These are phyloP conservation scores for Candolleomyces eurysporus DNA, from an alignment of 768 basidiomycete genomes.

Conservation along the genomic window DNA sequence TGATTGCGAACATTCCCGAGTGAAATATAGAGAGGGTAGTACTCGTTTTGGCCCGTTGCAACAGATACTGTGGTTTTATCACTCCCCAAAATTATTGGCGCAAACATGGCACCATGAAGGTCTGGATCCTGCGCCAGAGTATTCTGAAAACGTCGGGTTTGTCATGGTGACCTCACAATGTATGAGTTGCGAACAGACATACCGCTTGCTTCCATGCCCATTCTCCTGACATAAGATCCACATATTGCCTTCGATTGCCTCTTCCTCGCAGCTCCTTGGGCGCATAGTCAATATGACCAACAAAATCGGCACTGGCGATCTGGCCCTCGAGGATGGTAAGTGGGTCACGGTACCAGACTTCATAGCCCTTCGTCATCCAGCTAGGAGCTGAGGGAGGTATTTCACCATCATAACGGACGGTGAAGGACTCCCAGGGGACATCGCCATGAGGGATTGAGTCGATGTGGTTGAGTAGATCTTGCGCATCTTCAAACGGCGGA, in stretches of 20 bases:
- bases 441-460: conserved; percentile 32
- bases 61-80: conserved; percentile 39
- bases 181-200: conserved; percentile 10
- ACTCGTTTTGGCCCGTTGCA: conserved; percentile 35
- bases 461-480: conserved; percentile 31
- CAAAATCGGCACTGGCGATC: conserved; percentile 34
- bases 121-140: conserved; percentile 16
- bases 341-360: conserved; percentile 33
- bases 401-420: conserved; percentile 23
- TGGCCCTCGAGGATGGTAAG: conserved; percentile 22
- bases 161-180: background rate
- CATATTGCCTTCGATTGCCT: conserved; percentile 21
- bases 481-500: too few relatives aligned
- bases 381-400: conserved; percentile 14
- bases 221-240: conserved; percentile 41
- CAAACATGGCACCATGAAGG: conserved; percentile 27
- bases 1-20: conserved; percentile 31
- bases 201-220: conserved; percentile 42
- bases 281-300: conserved; percentile 27
- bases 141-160: conserved; percentile 17
- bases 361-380: conserved; percentile 30
- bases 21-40: conserved; percentile 32
- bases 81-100: conserved; percentile 33
- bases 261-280: conserved; percentile 25
- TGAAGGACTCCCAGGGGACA: conserved; percentile 35